Evolutionary conservation across 2,329 filamentous ascomycete species (phyloP).

Genomic region (Penicillium oxalicum): DNA sequence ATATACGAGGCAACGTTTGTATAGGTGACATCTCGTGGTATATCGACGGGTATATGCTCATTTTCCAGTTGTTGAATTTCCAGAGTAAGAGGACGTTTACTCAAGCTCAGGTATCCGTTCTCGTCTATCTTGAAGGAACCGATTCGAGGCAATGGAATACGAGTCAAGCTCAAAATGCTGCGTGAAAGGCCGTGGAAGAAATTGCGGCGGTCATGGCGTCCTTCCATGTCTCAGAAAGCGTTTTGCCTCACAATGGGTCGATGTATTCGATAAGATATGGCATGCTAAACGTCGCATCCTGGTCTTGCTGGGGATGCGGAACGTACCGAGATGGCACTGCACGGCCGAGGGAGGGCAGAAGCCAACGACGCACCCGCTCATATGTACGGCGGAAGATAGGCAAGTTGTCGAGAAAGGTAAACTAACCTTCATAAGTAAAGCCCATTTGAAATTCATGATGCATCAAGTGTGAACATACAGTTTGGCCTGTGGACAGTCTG

Average conservation of each 20-base stretch:
- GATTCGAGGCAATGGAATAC: slow-evolving; percentile 3
- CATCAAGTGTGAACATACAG: background rate
- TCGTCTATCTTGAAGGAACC: slow-evolving; percentile 5
- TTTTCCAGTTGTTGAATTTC: slow-evolving; percentile 7
- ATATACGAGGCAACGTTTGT: slow-evolving; percentile 7
- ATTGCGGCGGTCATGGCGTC: slow-evolving; percentile 4
- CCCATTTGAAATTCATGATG: background rate
- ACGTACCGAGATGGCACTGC: background rate
- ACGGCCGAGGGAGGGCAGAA: background rate
- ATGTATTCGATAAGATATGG: slow-evolving; percentile 16
- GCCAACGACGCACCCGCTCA: background rate
- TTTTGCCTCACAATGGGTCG: slow-evolving; percentile 6
- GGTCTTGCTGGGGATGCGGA: background rate
- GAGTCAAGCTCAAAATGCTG: slow-evolving; percentile 1
- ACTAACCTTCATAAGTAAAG: background rate
- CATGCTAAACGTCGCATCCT: background rate
- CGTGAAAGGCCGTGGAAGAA: slow-evolving; percentile 7
- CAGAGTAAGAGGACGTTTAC: slow-evolving; percentile 10
- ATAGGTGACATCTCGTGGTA: slow-evolving; percentile 2
- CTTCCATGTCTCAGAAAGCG: slow-evolving; percentile 15
- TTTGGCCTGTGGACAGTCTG: slow-evolving; percentile 8
- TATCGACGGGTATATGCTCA: slow-evolving; percentile 2
- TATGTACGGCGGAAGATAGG: background rate
- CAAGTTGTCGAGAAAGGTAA: slow-evolving; percentile 4
- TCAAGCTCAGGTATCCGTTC: slow-evolving; percentile 14